Evolutionary conservation across 495 filamentous ascomycete species (phyloP).

Genomic region (Penicillium turbatum): DNA sequence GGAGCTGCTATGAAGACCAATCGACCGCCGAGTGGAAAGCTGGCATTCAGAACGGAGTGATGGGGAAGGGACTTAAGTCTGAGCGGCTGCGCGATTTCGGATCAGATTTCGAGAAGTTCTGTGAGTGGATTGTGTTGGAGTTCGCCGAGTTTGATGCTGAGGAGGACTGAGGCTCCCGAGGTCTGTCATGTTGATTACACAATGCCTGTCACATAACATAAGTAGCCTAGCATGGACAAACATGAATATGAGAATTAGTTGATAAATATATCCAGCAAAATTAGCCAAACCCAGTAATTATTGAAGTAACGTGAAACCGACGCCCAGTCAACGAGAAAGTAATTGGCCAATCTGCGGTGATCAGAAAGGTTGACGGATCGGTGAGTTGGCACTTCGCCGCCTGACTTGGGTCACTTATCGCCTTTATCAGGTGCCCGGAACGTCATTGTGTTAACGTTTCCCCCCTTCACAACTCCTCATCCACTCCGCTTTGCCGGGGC

Average conservation of each 20-base stretch:
- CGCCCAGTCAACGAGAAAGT: background rate
- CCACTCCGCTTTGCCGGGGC: slow-evolving; percentile 7
- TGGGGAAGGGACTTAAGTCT: slow-evolving; percentile 70
- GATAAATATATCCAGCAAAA: background rate
- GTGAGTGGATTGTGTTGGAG: slow-evolving; percentile 81
- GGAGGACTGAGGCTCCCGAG: slow-evolving; percentile 19
- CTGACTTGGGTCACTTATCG: slow-evolving; percentile 38
- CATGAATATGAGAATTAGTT: background rate
- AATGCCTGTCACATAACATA: background rate
- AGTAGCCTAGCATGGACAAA: background rate
- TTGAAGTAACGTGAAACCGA: background rate
- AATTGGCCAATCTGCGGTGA: background rate
- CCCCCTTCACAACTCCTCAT: slow-evolving; percentile 10
- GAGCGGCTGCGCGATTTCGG: slow-evolving; percentile 71
- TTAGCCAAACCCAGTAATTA: background rate
- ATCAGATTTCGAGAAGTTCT: slow-evolving; percentile 82
- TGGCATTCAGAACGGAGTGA: slow-evolving; percentile 66
- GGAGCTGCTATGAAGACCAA: slow-evolving; percentile 84
- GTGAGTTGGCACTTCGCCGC: slow-evolving; percentile 21
- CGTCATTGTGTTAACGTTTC: slow-evolving; percentile 21
- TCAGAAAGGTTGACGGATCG: slow-evolving; percentile 2
- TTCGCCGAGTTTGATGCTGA: slow-evolving; percentile 60
- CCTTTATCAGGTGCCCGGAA: slow-evolving; percentile 32
- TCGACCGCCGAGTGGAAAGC: slow-evolving; percentile 60
- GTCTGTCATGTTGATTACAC: background rate